Evolutionary conservation across 2,329 filamentous ascomycete genomes (phyloP).

Genomic region (Aureobasidium sp.): DNA sequence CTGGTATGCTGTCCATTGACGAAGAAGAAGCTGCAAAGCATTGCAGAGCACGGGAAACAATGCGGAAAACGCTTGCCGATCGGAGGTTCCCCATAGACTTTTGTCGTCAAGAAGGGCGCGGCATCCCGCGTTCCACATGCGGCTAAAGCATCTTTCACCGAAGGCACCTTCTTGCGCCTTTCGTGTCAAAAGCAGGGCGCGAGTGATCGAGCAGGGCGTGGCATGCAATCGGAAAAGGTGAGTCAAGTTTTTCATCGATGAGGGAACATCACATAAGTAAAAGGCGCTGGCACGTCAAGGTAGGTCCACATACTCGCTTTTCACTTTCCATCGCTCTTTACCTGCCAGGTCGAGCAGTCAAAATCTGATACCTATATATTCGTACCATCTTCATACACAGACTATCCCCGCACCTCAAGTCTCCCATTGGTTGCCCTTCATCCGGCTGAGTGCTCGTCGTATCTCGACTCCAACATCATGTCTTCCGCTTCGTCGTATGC

Average conservation of each 20-base stretch:
- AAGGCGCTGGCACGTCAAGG: neutral
- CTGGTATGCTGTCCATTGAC: neutral
- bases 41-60: neutral
- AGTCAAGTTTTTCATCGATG: neutral
- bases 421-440: constrained; percentile 3
- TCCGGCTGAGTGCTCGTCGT: constrained; percentile 5
- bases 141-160: constrained; percentile 1
- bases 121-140: neutral
- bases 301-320: constrained; percentile 7
- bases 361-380: constrained; percentile 4
- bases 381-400: neutral
- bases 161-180: neutral
- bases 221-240: constrained; percentile 2
- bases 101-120: constrained; percentile 2
- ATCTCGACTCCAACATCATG: constrained; percentile 10
- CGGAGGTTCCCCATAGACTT: neutral
- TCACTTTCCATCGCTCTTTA: constrained; percentile 5
- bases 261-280: neutral
- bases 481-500: constrained; percentile 10
- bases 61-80: neutral
- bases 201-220: constrained; percentile 7
- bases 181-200: constrained; percentile 10
- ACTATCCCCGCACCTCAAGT: neutral
- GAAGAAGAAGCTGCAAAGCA: neutral
- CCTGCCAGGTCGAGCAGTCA: neutral